Evolutionary conservation across 176 grass and related monocot genomes (phyloP), one percentile per base, ranked within the genome.

Genomic region (Carex parvula): DNA sequence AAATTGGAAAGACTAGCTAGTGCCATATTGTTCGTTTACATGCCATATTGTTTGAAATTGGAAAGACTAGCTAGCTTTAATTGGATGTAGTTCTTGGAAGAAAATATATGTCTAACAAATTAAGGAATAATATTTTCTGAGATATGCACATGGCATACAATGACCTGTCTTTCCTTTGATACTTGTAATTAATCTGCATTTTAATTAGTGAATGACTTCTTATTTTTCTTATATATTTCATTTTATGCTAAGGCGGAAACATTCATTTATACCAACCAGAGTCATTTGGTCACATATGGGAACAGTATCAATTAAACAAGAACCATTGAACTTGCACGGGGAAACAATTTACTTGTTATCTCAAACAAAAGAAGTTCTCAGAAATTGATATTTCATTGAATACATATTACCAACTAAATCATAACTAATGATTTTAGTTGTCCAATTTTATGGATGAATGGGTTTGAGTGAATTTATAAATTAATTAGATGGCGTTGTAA

Each of bases 101-200:
- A 15, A 79, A 61, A n/a, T 2, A 2, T 60, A 21, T 46, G 5
- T 20, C 46, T 35, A 39, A 65, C 59, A 81, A 65, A 81, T 65
- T 10, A 81, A 81, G 42, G 56, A 64, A 64, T 13, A 64, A 50
- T 16, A 65, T 65, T 81, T 81, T 81, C 39, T 50, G 6, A 81
- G 44, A 80, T 80, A 70, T 41, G 66, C 30, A 70, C 16, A 41
- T 70, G 14, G 2, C 32, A 73, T 50, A 12, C 18, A 16, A 52
- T 39, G 17, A 50, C n/a, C 42, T 74, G 42, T 74, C 18, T 52
- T 74, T 73, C 39, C 70, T 73, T 52, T 74, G 9, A 74, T 74
- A 74, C 11, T 50, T 14, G 42, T 74, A 74, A 74, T 52, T 48
- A 74, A 74, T 52, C 44, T 52, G 70, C 42, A 52, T 20, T 74